These are phyloP conservation scores for Thermoascus crustaceus DNA, from an alignment of 2,329 filamentous ascomycete species.

Conservation along the genomic window DNA sequence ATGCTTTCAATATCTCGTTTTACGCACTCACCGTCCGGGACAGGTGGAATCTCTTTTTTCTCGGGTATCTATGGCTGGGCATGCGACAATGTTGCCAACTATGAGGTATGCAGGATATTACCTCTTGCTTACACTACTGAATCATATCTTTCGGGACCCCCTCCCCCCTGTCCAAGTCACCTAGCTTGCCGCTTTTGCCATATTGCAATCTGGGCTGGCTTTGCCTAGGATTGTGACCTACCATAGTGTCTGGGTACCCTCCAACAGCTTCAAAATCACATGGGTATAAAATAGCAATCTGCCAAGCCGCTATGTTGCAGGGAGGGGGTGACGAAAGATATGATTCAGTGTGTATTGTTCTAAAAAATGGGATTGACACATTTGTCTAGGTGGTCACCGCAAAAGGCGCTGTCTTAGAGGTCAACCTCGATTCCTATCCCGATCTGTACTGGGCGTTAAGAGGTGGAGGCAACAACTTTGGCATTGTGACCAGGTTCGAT, in stretches of 20 bases:
- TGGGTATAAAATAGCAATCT: too few species aligned
- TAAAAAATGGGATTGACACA: slow-evolving; percentile 7
- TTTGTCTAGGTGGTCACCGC: slow-evolving; percentile 17
- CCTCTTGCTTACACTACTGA: too few species aligned
- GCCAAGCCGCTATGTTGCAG: too few species aligned
- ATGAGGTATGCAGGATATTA: too few species aligned
- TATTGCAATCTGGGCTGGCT: too few species aligned
- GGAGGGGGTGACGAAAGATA: too few species aligned
- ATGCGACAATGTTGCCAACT: slow-evolving; percentile 29
- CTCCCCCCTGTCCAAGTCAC: too few species aligned
- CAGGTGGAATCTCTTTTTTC: slow-evolving; percentile 28
- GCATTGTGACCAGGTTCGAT: slow-evolving; percentile 32
- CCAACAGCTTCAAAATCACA: too few species aligned
- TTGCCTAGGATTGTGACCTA: too few species aligned
- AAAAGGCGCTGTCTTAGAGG: slow-evolving; percentile 23
- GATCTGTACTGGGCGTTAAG: slow-evolving; percentile 36
- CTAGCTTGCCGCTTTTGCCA: too few species aligned
- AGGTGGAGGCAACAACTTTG: slow-evolving; percentile 34
- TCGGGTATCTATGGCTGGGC: slow-evolving; percentile 26
- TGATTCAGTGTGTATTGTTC: slow-evolving; percentile 7
- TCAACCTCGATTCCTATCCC: slow-evolving; percentile 18
- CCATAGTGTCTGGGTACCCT: too few species aligned
- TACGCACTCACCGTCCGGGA: slow-evolving; percentile 2
- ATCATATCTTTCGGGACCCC: too few species aligned
- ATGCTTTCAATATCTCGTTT: slow-evolving; percentile 8